Conservation (phyloP, 1,284 basidiomycete genomes). For the Mycosarcoma mackinlayi region DNA sequence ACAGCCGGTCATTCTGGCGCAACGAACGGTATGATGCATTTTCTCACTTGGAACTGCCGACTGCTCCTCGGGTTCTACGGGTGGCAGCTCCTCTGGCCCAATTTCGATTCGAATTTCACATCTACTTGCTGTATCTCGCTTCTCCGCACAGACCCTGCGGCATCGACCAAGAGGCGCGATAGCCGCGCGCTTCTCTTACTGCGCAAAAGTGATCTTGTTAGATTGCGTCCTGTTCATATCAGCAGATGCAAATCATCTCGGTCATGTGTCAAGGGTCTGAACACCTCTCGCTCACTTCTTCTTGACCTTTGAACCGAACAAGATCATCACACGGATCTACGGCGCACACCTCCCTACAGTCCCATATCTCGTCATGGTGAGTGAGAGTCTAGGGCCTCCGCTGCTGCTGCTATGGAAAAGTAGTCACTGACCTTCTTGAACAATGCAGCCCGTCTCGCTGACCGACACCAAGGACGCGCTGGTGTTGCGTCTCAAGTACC, state of each 20-base stretch:
- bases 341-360: too few relatives aligned
- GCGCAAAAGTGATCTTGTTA: background rate
- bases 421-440: background rate
- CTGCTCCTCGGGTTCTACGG: slow-evolving; percentile 46
- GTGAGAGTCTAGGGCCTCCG: background rate
- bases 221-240: too few relatives aligned
- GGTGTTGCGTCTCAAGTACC: slow-evolving; percentile 46
- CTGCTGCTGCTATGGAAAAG: background rate
- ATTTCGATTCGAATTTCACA: slow-evolving; percentile 4
- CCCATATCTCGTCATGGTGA: slow-evolving; percentile 1
- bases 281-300: background rate
- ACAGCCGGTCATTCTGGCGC: too few relatives aligned
- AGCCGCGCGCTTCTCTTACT: slow-evolving; percentile 2
- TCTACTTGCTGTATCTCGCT: too few relatives aligned
- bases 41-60: background rate
- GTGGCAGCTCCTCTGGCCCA: slow-evolving; percentile 43
- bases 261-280: slow-evolving; percentile 4
- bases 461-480: slow-evolving; percentile 36
- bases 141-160: slow-evolving; percentile 9
- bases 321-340: too few relatives aligned
- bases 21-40: too few relatives aligned
- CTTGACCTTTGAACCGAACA: too few relatives aligned
- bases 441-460: slow-evolving; percentile 23
- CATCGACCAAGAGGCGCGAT: slow-evolving; percentile 9
- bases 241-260: too few relatives aligned